Evolutionary conservation across 202 grass and related monocot genomes (phyloP).

Genomic region (Hordeum pubiflorum): DNA sequence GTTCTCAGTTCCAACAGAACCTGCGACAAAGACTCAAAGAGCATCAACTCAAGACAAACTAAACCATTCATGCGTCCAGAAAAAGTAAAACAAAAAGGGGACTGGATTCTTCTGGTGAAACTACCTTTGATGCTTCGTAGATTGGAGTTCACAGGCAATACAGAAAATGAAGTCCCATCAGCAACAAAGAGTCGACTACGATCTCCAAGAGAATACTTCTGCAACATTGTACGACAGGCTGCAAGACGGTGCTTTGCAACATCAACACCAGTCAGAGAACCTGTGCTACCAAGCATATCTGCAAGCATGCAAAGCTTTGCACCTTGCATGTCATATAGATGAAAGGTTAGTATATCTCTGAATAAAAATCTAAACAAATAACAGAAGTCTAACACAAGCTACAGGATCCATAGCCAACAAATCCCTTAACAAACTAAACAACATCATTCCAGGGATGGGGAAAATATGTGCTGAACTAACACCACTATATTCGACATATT

Average conservation of each 20-base stretch:
- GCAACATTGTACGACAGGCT: conserved; percentile 87
- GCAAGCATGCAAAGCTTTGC: conserved; percentile 96
- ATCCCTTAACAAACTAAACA: not conserved
- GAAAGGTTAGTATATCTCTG: not conserved
- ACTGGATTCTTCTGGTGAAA: not conserved
- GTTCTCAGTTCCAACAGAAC: conserved; percentile 8
- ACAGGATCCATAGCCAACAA: not conserved
- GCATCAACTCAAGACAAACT: not conserved
- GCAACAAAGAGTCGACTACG: conserved; percentile 76
- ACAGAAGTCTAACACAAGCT: not conserved
- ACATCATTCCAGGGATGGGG: not conserved
- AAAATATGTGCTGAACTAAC: conserved; percentile 1
- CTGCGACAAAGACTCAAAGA: conserved; percentile 21
- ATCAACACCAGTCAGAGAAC: conserved; percentile 90
- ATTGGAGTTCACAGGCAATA: conserved; percentile 49
- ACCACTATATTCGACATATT: not conserved
- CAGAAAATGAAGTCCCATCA: conserved; percentile 81
- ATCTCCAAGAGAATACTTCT: conserved; percentile 85
- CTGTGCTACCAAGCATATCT: conserved; percentile 64
- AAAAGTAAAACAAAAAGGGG: not conserved
- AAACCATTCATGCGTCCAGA: not conserved
- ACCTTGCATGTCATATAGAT: conserved; percentile 42
- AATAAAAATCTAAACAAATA: not conserved
- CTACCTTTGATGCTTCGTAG: conserved; percentile 20
- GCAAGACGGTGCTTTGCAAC: conserved; percentile 77